Base-by-base conservation (phyloP, 768 basidiomycete genomes). In the Tephrocybe sp. region DNA sequence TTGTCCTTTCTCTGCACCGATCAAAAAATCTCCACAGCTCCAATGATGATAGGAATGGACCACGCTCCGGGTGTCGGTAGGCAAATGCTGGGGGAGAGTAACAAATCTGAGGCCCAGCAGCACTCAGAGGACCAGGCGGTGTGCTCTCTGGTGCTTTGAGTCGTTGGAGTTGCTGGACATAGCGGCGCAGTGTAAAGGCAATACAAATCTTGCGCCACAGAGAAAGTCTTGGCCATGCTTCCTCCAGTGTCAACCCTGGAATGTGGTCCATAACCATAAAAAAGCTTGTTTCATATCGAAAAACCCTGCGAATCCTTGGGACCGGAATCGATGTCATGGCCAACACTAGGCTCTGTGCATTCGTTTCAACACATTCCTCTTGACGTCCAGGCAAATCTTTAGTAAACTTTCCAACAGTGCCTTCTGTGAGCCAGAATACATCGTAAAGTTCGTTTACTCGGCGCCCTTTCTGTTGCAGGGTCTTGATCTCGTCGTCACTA, bases 181-280 rank as follows among this genome's bases (percentile, higher is more conserved):
- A 57, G 26, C 56, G 35, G 16, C 53, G 55, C 15, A 61, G 28
- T n/a, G 52, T 55, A 18, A 49, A 55, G 12, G 56, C 57, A 32
- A 61, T 44, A 9, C 35, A 24, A 11, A 59, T 16, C 31, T 53
- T 55, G 27, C 39, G 35, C 51, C 51, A 55, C 43, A 49, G 18
- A 1, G 52, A 45, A 39, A 55, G 45, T 13, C 30, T 35, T 9
- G 47, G 30, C 58, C 60, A 59, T 18, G 53, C 44, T 11, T 52
- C 27, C 24, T 31, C 53, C 12, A 63, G 50, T 22, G 32, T 22
- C 9, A 39, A 25, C 19, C 61, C 60, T 19, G 47, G 21, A 34
- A 61, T 54, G 37, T 59, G 42, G 31, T 61, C 57, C 49, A 57
- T 51, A 44, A 59, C 25, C 36, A 59, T 51, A 15, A 49, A 39